Evolutionary conservation across 139 green algal species (phyloP).

Genomic region (Chlamydomonas sp.): DNA sequence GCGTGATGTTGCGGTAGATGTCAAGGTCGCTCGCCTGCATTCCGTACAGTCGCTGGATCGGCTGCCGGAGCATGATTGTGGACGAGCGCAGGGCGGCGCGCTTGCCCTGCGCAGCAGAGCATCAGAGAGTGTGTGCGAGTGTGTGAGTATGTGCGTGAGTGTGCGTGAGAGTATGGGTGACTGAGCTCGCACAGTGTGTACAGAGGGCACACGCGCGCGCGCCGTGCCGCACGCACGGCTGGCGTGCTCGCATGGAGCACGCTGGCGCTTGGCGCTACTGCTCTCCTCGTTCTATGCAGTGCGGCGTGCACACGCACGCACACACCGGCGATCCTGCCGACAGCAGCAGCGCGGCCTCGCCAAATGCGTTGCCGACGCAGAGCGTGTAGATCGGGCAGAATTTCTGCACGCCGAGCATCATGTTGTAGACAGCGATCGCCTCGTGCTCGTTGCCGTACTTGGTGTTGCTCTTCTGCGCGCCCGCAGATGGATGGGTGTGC

Average conservation of each 20-base stretch:
- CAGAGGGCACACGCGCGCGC: background rate
- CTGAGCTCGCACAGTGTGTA: background rate
- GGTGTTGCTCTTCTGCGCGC: slow-evolving; percentile 82
- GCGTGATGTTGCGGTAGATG: slow-evolving; percentile 88
- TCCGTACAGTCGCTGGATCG: slow-evolving; percentile 76
- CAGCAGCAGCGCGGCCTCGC: slow-evolving; percentile 94
- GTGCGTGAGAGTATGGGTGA: background rate
- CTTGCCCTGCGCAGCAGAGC: slow-evolving; percentile 58
- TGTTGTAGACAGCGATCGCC: slow-evolving; percentile 97
- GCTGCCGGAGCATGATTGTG: slow-evolving; percentile 97
- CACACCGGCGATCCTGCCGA: slow-evolving; percentile 71
- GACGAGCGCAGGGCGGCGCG: slow-evolving; percentile 84
- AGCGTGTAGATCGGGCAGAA: slow-evolving; percentile 79
- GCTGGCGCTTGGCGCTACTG: background rate
- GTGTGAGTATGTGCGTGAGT: background rate
- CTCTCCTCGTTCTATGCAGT: too few relatives aligned
- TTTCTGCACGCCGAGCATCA: slow-evolving; percentile 90
- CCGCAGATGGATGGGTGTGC: too few relatives aligned
- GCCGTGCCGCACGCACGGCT: too few relatives aligned
- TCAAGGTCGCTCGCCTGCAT: slow-evolving; percentile 95
- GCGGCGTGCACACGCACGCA: too few relatives aligned
- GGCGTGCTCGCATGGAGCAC: background rate
- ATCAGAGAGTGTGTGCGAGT: slow-evolving; percentile 1
- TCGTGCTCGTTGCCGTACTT: slow-evolving; percentile 97
- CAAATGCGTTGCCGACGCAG: slow-evolving; percentile 89